phyloP scores from a whole-genome alignment of 164 flowering plant species.

The Berberis vulgaris region DNA sequence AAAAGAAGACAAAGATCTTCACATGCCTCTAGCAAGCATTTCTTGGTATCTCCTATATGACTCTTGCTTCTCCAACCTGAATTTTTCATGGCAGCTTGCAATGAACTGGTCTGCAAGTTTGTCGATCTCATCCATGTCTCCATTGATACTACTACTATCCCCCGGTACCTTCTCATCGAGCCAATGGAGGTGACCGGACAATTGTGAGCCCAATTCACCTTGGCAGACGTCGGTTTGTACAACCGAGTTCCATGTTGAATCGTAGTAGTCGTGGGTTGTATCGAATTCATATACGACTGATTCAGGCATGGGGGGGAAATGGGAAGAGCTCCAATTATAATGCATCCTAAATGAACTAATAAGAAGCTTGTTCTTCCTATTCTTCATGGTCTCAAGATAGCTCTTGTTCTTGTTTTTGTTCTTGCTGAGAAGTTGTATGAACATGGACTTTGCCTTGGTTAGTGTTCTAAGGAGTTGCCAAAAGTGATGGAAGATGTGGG shows the following conservation, averaged over 20 bases:
- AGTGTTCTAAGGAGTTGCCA: slow-evolving; percentile 39
- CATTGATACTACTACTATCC: slow-evolving; percentile 10
- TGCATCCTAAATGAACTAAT: slow-evolving; percentile 57
- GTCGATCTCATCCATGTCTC: slow-evolving; percentile 57
- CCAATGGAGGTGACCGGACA: slow-evolving; percentile 65
- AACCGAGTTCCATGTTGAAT: slow-evolving; percentile 52
- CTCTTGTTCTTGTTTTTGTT: slow-evolving; percentile 5
- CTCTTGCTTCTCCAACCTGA: slow-evolving; percentile 90
- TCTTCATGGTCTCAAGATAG: slow-evolving; percentile 16
- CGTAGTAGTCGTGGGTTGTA: slow-evolving; percentile 33
- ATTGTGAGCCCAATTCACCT: slow-evolving; percentile 23
- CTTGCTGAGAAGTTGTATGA: slow-evolving; percentile 33
- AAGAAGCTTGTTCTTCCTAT: slow-evolving; percentile 19
- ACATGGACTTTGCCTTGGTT: slow-evolving; percentile 44
- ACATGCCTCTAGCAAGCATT: slow-evolving; percentile 86
- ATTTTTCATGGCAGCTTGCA: slow-evolving; percentile 83
- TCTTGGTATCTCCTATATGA: slow-evolving; percentile 87
- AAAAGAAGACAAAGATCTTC: slow-evolving; percentile 5
- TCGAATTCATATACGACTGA: slow-evolving; percentile 17
- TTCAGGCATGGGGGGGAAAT: slow-evolving; percentile 46
- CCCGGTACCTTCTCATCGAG: slow-evolving; percentile 46
- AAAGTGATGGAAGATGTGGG: slow-evolving; percentile 48
- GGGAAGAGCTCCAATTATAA: slow-evolving; percentile 81
- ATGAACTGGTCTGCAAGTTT: slow-evolving; percentile 79
- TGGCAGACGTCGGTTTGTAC: slow-evolving; percentile 15